Conservation (phyloP, 768 basidiomycete species). For the Galerina marginata region DNA sequence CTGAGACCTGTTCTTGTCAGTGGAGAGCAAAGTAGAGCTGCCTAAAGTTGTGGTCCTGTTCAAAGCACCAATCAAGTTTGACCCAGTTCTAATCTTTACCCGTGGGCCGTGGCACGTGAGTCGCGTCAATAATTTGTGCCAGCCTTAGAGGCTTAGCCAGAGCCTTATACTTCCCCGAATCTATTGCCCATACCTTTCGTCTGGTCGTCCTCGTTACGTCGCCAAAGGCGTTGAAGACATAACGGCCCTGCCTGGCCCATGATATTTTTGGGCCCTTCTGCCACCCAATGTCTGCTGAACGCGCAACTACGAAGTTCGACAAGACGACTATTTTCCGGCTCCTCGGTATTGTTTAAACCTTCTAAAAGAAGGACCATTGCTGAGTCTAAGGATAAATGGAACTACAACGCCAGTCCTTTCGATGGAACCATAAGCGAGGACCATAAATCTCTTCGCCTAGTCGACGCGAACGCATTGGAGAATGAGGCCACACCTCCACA, state of each 20-base stretch:
- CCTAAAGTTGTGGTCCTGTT: background rate
- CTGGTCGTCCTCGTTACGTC: background rate
- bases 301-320: constrained; percentile 18
- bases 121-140: background rate
- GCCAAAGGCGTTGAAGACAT: constrained; percentile 11
- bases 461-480: constrained; percentile 77
- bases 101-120: background rate
- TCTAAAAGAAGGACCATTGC: constrained; percentile 17
- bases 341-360: constrained; percentile 16
- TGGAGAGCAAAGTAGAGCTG: background rate
- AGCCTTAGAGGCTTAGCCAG: background rate
- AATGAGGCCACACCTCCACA: constrained; percentile 63
- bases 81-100: background rate
- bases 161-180: background rate
- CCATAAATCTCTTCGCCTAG: constrained; percentile 49
- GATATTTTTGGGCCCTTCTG: constrained; percentile 38
- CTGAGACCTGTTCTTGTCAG: background rate
- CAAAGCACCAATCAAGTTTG: background rate
- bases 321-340: constrained; percentile 28
- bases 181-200: background rate
- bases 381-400: constrained; percentile 66
- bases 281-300: constrained; percentile 38
- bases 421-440: constrained; percentile 52
- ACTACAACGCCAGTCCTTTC: constrained; percentile 75
- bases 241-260: constrained; percentile 36